Base-by-base conservation (phyloP, 306 rosid species). In the Malus sylvestris region DNA sequence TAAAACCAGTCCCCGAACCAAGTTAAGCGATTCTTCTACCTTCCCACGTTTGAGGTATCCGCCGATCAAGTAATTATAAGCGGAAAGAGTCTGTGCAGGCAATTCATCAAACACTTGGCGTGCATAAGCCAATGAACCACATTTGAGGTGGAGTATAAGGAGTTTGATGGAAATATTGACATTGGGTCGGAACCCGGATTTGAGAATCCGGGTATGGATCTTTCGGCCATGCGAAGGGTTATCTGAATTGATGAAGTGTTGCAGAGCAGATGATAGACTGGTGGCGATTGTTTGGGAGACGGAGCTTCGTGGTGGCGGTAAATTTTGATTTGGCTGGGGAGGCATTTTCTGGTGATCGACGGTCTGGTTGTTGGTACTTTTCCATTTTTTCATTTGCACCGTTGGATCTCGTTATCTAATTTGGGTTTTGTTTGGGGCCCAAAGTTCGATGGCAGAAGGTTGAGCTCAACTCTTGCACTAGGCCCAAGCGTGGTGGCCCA, bases 91-190 rank as follows among this genome's bases (percentile, higher is more conserved):
- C 81, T 46, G 78, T 19, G 72, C 78, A 13, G 78, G 84, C 92
- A 90, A 79, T 78, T 33, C 92, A 60, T 90, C 97, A 66, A 95
- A 95, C 91, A 88, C 38, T 33, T 90, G 87, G 81, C 90, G 93
- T 70, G 97, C 97, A 65, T 83, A 92, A 59, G 63, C 83, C 71
- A 90, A 66, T 19, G 76, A 89, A 57, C 80, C 81, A 23, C 90
- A 88, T 89, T 92, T 95, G 4, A 92, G 12, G n/a, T 86, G 70
- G 3, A 95, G 11, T 4, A 92, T 87, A 0, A 92, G 93, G 33
- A 95, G 88, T 75, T 92, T 95, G 76, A 95, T 92, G 77, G 91
- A 89, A 83, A 95, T 76, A 72, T 87, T 95, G 32, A 81, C 83
- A 73, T 86, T 92, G 72, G 92, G 96, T 67, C 77, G 77, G 57